Evolutionary conservation across 2,329 filamentous ascomycete species (phyloP), one percentile per base, ranked within the genome.

Genomic region (Colletotrichum noveboracense): DNA sequence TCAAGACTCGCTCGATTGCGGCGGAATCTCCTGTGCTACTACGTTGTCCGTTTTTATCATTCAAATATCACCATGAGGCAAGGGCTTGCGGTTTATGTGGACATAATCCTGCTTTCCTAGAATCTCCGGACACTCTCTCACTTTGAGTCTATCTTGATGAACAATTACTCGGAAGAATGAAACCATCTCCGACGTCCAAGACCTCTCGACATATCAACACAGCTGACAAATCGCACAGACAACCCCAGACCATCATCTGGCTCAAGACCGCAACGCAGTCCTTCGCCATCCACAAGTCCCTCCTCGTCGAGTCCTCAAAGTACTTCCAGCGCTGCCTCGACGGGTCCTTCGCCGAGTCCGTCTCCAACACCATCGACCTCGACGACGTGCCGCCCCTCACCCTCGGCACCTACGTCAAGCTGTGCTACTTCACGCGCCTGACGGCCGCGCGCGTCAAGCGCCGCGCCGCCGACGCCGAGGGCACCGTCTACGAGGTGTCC

Each of bases 251-350:
- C 28, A 75, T 75, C 38, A 56, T 75, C 72, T 75, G 72, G 72
- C 72, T 75, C 36, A 75, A 75, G 26, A 38, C 48, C 52, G n/a
- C 26, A 8, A 36, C n/a, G 12, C 69, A 72, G 10, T 75, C 72
- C 38, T 75, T 75, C 34, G 72, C 72, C 4, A 72, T 75, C 30
- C 72, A 75, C 62, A 75, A 75, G 32, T 60, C 72, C 18, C 72
- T 75, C 36, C 69, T 75, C 12, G 10, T 72, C 24, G 72, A 75
- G 69, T 75, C 72, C 28, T 75, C 72, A 43, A 75, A 75, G 52
- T 75, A 75, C 38, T 75, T 75, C 55, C 72, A 72, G 38, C 72
- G 72, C 72, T 75, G 72, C n/a, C 72, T 75, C 72, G 30, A 52
- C 10, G 72, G 72, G 10, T 62, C 69, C 28, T 75, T 66, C 21